Conservation (phyloP, 768 basidiomycete species). For the Cystobasidium onofrii region DNA sequence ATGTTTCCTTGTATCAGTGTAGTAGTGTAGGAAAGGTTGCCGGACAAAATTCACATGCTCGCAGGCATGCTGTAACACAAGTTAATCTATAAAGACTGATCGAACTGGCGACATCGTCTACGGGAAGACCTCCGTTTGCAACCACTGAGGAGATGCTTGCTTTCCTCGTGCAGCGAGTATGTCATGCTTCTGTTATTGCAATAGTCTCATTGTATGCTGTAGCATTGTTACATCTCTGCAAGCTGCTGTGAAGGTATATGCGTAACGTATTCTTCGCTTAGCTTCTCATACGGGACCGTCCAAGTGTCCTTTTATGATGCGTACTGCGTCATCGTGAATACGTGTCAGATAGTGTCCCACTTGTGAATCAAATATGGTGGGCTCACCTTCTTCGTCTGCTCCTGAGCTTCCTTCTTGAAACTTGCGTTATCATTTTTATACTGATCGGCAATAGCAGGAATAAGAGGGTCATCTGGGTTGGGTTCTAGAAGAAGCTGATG, state of each 20-base stretch:
- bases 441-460: conserved; percentile 28
- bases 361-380: no score
- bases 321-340: not conserved
- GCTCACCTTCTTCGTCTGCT: conserved; percentile 28
- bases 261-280: not conserved
- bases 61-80: no score
- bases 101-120: no score
- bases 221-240: no score
- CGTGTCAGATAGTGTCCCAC: no score
- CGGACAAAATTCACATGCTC: not conserved
- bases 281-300: not conserved
- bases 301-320: not conserved
- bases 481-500: conserved; percentile 18
- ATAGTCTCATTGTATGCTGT: no score
- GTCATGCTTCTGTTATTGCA: no score
- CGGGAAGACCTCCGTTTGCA: no score
- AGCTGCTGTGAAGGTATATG: not conserved
- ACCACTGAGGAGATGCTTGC: no score
- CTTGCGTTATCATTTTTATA: conserved; percentile 29
- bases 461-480: conserved; percentile 28
- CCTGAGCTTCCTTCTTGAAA: conserved; percentile 24
- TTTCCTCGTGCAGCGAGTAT: no score
- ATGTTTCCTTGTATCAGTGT: not conserved
- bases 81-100: no score
- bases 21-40: not conserved